Conservation (phyloP, 2,329 filamentous ascomycete genomes). For the Diaporthe ampelina region DNA sequence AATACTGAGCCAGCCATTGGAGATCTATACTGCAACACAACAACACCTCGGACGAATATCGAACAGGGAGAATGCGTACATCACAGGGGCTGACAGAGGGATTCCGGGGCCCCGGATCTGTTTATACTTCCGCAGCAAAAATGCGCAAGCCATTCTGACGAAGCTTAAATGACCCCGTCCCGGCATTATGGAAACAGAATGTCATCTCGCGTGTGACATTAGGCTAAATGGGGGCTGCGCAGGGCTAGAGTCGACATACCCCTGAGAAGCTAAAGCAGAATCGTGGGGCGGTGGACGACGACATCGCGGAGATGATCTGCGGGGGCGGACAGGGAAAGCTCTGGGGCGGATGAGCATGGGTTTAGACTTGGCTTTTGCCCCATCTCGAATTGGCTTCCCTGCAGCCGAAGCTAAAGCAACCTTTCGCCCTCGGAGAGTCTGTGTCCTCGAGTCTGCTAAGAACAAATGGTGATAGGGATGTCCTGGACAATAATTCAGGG, state of each 20-base stretch:
- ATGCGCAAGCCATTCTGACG: not conserved
- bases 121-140: not conserved
- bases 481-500: not conserved
- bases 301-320: slow-evolving; percentile 25
- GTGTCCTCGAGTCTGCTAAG: not conserved
- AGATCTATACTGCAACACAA: slow-evolving; percentile 10
- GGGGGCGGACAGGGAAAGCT: slow-evolving; percentile 26
- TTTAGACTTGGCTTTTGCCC: not conserved
- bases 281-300: slow-evolving; percentile 26
- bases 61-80: not conserved
- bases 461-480: slow-evolving; percentile 1
- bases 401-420: slow-evolving; percentile 12
- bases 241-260: not conserved
- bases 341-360: slow-evolving; percentile 4
- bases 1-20: slow-evolving; percentile 29
- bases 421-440: not conserved
- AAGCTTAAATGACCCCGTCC: slow-evolving; percentile 13
- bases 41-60: not conserved
- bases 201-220: slow-evolving; percentile 21
- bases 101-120: not conserved
- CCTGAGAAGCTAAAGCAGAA: slow-evolving; percentile 22
- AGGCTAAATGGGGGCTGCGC: slow-evolving; percentile 15
- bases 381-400: slow-evolving; percentile 4
- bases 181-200: slow-evolving; percentile 28
- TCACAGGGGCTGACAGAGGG: not conserved